Base-by-base conservation (phyloP, 129 eudicot genomes). In the Rutidosis leptorrhynchoides region DNA sequence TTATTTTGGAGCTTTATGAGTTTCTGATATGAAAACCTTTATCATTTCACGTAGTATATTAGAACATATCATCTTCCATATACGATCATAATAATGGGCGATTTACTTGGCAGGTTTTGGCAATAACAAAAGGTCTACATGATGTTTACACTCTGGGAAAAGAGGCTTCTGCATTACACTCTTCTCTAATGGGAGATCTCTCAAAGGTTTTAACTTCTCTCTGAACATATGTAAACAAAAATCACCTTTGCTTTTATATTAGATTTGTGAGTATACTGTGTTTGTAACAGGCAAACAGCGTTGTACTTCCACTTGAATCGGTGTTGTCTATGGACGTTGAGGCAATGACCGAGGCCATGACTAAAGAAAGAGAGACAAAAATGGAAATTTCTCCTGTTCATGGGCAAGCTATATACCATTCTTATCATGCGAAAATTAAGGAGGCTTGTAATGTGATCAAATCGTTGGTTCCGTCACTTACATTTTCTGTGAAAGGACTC, bases 341-440 rank as follows among this genome's bases (percentile, higher is more conserved):
- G 74, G 92, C 99, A n/a, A 86, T 93, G 96, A 84, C 87, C 26
- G 96, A 89, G 73, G 96, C 99, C 20, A 93, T 89, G 96, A 69
- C 76, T 30, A 78, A 76, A 78, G 96, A 93, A 79, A 81, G 79
- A 80, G 99, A 89, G 78, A 79, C 81, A 6, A 86, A 82, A 48
- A 65, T 75, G 82, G 99, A 84, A 74, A 88, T 93, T 62, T 79
- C 95, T 64, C 99, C 90, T 2, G 80, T 93, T 79, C 99, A 93
- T 82, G 99, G 99, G 35, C 92, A 93, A 77, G 99, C 99, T 64
- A 93, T 93, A 73, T 77, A 84, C 79, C 99, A 86, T 64, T 93
- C 99, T 66, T 93, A 93, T 56, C 69, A 77, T 69, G 45, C 59
- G 43, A 84, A 87, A 68, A 78, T 82, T 25, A 79, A 74, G 58